Base-by-base conservation (phyloP, 164 flowering plant species). In the Stephania cephalantha region DNA sequence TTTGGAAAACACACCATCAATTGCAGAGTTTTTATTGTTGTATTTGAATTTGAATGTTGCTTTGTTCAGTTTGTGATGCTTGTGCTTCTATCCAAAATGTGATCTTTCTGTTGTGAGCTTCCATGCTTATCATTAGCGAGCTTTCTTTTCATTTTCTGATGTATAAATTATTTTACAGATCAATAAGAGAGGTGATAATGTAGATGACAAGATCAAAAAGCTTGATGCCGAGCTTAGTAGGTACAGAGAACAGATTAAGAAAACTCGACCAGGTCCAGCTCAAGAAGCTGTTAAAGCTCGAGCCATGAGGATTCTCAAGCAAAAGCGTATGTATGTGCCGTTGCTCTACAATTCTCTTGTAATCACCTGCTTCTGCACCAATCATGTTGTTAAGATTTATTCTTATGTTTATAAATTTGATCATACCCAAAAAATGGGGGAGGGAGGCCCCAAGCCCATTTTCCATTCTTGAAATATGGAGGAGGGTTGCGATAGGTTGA, bases 261-360 rank as follows among this genome's bases (percentile, higher is more conserved):
- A 85, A 75, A 93, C 93, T 42, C 84, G 99, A 50, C 99, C 99
- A 50, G 99, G 99, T 80, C 98, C 97, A 74, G 97, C 99, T 75
- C 99, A 95, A 78, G 99, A 95, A 84, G 97, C 99, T 75, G 90
- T 95, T 7, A 95, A 95, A 84, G 94, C 98, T 77, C 87, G 97
- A 68, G 99, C 99, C 18, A 93, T 95, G 97, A 84, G 99, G 78
- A 91, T 93, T 78, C 94, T 95, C 30, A 93, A 91, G 87, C 99
- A 95, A 81, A 95, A 93, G 80, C 74, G 91, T 77, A 91, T 93
- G 99, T 95, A 83, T 45, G 90, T 75, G 69, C 68, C 20, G 75
- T 74, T 11, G 30, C 52, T 48, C 42, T 64, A 45, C 30, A n/a
- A 46, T 17, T 9, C 45, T 69, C 71, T 31, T 63, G 6, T n/a